phyloP scores from a whole-genome alignment of 495 filamentous ascomycete species.

The Chaetomium cochliodes region DNA sequence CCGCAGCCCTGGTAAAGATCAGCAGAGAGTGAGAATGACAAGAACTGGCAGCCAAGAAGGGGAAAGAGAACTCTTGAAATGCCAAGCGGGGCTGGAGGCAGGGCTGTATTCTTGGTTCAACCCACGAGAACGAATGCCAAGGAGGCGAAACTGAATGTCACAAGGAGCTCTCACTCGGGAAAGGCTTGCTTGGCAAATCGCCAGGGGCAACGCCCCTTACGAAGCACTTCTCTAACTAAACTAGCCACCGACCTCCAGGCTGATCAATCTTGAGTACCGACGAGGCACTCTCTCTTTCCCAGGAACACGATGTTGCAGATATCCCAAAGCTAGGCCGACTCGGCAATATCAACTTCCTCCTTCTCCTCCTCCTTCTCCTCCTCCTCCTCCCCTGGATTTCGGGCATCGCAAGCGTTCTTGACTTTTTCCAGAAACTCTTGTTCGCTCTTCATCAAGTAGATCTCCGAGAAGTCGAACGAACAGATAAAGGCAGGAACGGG shows the following conservation, averaged over 20 bases:
- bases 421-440: conserved; percentile 14
- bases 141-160: neutral
- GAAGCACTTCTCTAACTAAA: neutral
- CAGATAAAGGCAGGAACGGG: conserved; percentile 11
- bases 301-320: neutral
- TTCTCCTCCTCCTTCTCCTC: neutral
- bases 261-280: too few species aligned
- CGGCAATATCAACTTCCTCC: neutral
- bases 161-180: too few species aligned
- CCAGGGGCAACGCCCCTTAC: conserved; percentile 3
- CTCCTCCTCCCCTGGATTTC: neutral
- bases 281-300: too few species aligned
- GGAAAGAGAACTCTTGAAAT: neutral
- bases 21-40: neutral
- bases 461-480: conserved; percentile 11
- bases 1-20: neutral
- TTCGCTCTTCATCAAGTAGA: conserved; percentile 8
- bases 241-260: too few species aligned
- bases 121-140: neutral
- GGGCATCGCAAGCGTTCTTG: neutral
- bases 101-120: neutral
- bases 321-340: neutral
- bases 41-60: neutral
- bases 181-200: conserved; percentile 2
- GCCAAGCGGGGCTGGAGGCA: neutral